Percentiles rank a stretch among this genome's conserved stretches.
Conservation (phyloP, 2,329 filamentous ascomycete species). For the Chaetomium sp. region DNA sequence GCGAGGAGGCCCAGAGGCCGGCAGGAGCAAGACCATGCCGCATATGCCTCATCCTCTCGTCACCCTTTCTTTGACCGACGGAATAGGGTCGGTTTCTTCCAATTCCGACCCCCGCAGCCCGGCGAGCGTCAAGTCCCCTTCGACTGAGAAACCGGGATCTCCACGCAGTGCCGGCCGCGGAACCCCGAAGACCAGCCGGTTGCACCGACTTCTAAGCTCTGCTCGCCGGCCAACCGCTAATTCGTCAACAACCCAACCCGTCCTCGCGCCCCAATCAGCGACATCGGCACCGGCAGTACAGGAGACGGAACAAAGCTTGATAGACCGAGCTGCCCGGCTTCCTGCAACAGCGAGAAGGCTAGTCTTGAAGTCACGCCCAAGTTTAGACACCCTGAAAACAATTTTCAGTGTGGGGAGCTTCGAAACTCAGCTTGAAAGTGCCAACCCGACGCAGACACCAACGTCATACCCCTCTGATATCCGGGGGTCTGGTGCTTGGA, state of each 20-base stretch:
- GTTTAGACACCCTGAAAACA: slow-evolving; percentile 43
- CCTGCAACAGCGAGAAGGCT: slow-evolving; percentile 33
- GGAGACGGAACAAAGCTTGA: slow-evolving; percentile 32
- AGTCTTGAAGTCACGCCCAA: slow-evolving; percentile 34
- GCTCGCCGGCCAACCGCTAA: slow-evolving; percentile 24
- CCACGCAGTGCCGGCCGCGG: slow-evolving; percentile 31
- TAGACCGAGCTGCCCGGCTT: slow-evolving; percentile 30
- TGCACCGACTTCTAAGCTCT: slow-evolving; percentile 36
- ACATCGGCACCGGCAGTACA: slow-evolving; percentile 32
- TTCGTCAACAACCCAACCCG: slow-evolving; percentile 28
- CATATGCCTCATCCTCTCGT: slow-evolving; percentile 21
- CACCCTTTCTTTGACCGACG: slow-evolving; percentile 11
- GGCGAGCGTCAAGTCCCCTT: slow-evolving; percentile 23
- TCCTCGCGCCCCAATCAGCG: slow-evolving; percentile 28
- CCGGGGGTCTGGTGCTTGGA: slow-evolving; percentile 18
- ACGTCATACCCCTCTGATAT: slow-evolving; percentile 7
- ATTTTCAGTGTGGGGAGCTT: slow-evolving; percentile 45
- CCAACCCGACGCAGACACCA: slow-evolving; percentile 12
- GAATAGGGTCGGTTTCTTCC: slow-evolving; percentile 19
- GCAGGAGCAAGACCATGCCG: slow-evolving; percentile 14
- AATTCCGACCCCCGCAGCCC: slow-evolving; percentile 26
- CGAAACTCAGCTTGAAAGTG: slow-evolving; percentile 29
- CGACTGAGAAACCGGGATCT: slow-evolving; percentile 27
- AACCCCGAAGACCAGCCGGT: slow-evolving; percentile 32
- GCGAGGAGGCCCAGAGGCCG: slow-evolving; percentile 3